Percentiles rank a stretch among this genome's conserved stretches.
These are phyloP conservation scores for Pelargonium fulgidum DNA, from an alignment of 441 rosid species.

Conservation along the genomic window DNA sequence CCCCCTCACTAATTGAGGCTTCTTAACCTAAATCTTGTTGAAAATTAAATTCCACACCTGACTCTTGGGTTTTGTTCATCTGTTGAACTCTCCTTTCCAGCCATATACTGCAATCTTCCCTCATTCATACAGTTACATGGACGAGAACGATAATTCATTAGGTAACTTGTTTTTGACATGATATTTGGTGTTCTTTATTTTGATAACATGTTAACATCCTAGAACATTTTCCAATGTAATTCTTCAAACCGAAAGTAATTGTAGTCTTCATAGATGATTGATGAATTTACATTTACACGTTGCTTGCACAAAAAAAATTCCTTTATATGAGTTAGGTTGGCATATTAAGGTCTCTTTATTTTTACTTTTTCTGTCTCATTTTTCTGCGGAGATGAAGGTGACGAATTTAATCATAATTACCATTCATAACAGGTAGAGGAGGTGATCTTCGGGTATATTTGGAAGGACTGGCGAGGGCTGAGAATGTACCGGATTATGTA, in stretches of 20 bases:
- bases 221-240: neutral
- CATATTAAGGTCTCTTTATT: too few relatives aligned
- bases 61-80: constrained; percentile 13
- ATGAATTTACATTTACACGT: neutral
- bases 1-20: neutral
- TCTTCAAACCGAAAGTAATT: neutral
- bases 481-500: constrained; percentile 51
- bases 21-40: neutral
- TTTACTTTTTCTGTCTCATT: too few relatives aligned
- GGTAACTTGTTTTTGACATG: constrained; percentile 34
- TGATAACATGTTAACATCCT: neutral
- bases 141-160: constrained; percentile 44
- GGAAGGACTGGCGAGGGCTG: constrained; percentile 46
- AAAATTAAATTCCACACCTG: constrained; percentile 1
- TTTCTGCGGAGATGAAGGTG: neutral
- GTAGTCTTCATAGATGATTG: neutral
- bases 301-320: neutral
- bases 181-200: neutral
- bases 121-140: constrained; percentile 43
- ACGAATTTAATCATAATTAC: neutral
- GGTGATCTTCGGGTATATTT: constrained; percentile 67
- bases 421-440: constrained; percentile 39
- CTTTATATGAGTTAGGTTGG: too few relatives aligned
- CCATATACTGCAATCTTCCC: constrained; percentile 75
- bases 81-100: constrained; percentile 31